These are phyloP conservation scores for Thielaviopsis ethacetica DNA, from an alignment of 2,329 filamentous ascomycete genomes.

Conservation along the genomic window DNA sequence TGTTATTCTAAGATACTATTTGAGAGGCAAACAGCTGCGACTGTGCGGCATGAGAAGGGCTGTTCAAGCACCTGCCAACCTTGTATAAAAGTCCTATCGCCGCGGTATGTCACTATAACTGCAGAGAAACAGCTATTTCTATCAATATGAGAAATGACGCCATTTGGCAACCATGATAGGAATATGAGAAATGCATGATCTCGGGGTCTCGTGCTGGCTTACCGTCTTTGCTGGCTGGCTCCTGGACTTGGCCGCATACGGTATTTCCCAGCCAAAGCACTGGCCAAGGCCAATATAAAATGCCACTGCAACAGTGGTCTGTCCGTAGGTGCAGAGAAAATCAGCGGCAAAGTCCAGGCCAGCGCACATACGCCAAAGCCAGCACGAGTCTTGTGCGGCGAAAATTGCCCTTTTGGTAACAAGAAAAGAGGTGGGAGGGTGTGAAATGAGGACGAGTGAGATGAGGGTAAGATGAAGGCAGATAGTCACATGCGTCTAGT, in stretches of 20 bases:
- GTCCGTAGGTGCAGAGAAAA: not conserved
- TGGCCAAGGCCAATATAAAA: not conserved
- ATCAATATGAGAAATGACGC: not conserved
- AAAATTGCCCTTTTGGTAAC: too few relatives aligned
- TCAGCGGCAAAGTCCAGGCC: not conserved
- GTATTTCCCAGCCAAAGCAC: not conserved
- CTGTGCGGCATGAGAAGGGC: not conserved
- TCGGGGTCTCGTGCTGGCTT: not conserved
- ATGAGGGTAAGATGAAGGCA: not conserved
- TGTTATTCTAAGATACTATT: not conserved
- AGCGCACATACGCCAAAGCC: not conserved
- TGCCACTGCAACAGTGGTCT: not conserved
- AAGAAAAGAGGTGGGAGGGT: not conserved
- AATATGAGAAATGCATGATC: not conserved
- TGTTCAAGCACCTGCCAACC: not conserved
- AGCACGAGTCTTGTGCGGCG: not conserved
- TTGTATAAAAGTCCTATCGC: not conserved
- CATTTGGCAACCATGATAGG: not conserved
- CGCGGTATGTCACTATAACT: not conserved
- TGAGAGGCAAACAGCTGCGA: not conserved
- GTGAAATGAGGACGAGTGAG: not conserved
- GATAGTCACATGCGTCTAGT: too few relatives aligned
- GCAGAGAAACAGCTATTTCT: too few relatives aligned
- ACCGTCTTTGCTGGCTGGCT: not conserved
- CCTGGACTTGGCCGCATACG: not conserved